These are phyloP conservation scores for Aechmea fasciata DNA, from an alignment of 176 grass and related monocot species.

Conservation along the genomic window DNA sequence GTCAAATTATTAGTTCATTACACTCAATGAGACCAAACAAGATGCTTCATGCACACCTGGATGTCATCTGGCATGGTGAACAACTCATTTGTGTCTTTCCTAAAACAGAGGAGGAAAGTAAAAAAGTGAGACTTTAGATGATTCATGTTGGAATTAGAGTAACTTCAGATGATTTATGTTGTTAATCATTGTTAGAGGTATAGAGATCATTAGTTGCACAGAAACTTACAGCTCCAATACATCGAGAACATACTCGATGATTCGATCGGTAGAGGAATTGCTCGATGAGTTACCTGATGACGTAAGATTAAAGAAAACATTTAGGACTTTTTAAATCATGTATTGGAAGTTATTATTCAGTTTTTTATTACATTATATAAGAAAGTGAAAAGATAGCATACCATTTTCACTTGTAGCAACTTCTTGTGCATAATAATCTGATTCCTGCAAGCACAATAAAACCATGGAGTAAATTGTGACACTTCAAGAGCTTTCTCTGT, in stretches of 20 bases:
- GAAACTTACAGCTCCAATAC: slow-evolving; percentile 44
- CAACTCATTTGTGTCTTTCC: slow-evolving; percentile 49
- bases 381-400: background rate
- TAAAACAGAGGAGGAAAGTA: slow-evolving; percentile 16
- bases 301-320: slow-evolving; percentile 2
- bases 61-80: slow-evolving; percentile 68
- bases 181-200: background rate
- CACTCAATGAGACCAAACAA: no score
- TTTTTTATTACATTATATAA: background rate
- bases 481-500: background rate
- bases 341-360: background rate
- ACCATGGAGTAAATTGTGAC: background rate
- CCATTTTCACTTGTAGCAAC: background rate
- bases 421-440: slow-evolving; percentile 22
- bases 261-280: slow-evolving; percentile 19
- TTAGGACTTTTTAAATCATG: background rate
- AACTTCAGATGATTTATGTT: background rate
- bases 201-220: background rate
- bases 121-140: background rate
- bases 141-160: background rate
- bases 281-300: slow-evolving; percentile 16
- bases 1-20: no score
- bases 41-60: slow-evolving; percentile 23
- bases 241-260: slow-evolving; percentile 52
- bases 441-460: slow-evolving; percentile 29